Evolutionary conservation across 371 early-diverging fungal species (phyloP), one percentile per base, ranked within the genome.

Genomic region (Syncephalis plumigaleata): DNA sequence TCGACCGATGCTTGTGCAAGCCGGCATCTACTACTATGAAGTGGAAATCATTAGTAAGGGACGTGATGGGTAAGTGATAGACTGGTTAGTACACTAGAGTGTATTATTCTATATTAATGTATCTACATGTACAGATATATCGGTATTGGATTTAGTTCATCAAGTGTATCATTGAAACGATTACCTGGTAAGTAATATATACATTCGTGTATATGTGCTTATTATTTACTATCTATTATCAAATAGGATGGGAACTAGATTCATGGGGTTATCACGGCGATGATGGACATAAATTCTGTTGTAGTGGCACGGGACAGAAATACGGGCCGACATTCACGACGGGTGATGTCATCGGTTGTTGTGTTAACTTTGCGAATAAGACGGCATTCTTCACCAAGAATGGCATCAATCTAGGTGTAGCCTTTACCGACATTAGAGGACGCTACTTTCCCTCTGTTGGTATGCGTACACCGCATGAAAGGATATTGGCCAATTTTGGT

Each of bases 241-340:
- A 39, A 22, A 22, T 50, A 77, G 89, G 88, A 1, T 88, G 84
- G 84, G 84, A 85, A 46, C 55, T 56, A 1, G 55, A 74, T 44
- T 83, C 84, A 18, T 88, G 82, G 83, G 89, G 87, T 9, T 88
- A 83, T 62, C 91, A 89, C 48, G 84, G 91, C 36, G 91, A 93
- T 61, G 96, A 97, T 60, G 98, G 98, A 11, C 55, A 67, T 42
- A 57, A 59, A 21, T 67, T 93, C 57, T 66, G 67, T 49, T 82
- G 84, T 36, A 71, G 78, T 8, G 88, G 86, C 3, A 75, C 67
- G 18, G 96, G 96, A 17, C 63, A 75, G 22, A 58, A 67, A 9
- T 97, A 81, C 56, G 98, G 98, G 0, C 98, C 96, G 11, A 73
- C 72, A 5, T 97, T 81, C 51, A 75, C 79, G 17, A 91, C 88